Evolutionary conservation across 495 filamentous ascomycete species (phyloP), one percentile per base, ranked within the genome.

Genomic region (Trichoderma asperelloides): DNA sequence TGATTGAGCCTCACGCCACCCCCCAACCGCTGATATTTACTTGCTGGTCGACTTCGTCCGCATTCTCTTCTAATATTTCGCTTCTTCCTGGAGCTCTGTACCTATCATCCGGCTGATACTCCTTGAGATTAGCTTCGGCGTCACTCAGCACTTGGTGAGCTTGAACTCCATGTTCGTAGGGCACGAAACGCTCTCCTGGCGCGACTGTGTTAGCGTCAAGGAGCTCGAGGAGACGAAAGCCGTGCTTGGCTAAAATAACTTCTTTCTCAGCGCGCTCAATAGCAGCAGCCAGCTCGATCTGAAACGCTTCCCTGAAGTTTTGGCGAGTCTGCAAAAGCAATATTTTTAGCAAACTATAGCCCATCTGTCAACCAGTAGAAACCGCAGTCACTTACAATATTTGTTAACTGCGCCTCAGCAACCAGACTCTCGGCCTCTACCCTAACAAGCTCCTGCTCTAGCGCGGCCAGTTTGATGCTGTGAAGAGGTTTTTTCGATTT

Each of bases 261-360:
- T 97, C 94, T 81, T 98, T 98, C 78, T 98, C 95, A 13, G 92
- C 92, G 55, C 94, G 90, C 79, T 98, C 95, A 71, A 98, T 92
- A 15, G 91, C 88, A 41, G 92, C 93, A 12, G 89, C 86, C 68
- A 93, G 87, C 70, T 97, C 92, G 65, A 89, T 75, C 69, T 92
- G 91, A 75, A 92, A 97, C 49, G 95, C 92, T 79, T 96, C 91
- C 77, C 96, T 96, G 71, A 98, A 81, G 77, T 97, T 98, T 72
- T 91, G 88, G 62, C 95, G 87, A 15, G 95, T 98, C 88, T 93
- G 69, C 18, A 63, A 18, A 16, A 13, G 25, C 11, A 28, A 25
- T n/a, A n/a, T n/a, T 15, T 9, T 60, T 41, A 23, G 63, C 16
- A 4, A 41, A 15, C 16, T n/a, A 40, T 18, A 9, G 2, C 12